These are phyloP conservation scores for Tothia fuscella DNA, from an alignment of 2,329 filamentous ascomycete species.

Conservation along the genomic window DNA sequence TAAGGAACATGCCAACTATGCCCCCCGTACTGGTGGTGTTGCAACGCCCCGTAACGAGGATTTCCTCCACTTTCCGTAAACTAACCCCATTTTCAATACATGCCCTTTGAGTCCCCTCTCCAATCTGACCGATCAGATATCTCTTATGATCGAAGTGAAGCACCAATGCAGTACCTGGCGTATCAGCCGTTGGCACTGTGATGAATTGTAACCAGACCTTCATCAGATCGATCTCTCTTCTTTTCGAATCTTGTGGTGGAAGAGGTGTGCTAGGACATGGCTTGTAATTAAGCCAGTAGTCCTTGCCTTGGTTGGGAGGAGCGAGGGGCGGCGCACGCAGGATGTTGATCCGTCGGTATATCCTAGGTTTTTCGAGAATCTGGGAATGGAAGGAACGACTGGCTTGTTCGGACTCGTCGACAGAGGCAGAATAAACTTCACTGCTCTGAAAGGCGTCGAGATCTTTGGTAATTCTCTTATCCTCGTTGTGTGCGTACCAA, in stretches of 20 bases:
- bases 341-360: too few species aligned
- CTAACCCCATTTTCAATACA: conserved; percentile 55
- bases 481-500: too few species aligned
- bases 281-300: too few species aligned
- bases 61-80: conserved; percentile 54
- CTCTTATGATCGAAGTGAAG: conserved; percentile 71
- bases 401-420: too few species aligned
- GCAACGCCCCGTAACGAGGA: conserved; percentile 72
- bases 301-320: too few species aligned
- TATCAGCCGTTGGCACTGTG: conserved; percentile 78
- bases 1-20: conserved; percentile 73
- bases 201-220: conserved; percentile 61
- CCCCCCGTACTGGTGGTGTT: conserved; percentile 71
- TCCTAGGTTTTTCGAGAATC: too few species aligned
- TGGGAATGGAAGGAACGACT: too few species aligned
- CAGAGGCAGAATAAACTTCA: too few species aligned
- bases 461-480: too few species aligned
- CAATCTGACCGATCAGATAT: conserved; percentile 73
- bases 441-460: too few species aligned
- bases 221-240: conserved; percentile 41
- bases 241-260: not conserved
- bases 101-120: conserved; percentile 76
- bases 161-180: conserved; percentile 63
- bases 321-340: too few species aligned
- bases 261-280: too few species aligned